Percentiles rank a stretch among this genome's conserved stretches.
These are phyloP conservation scores for Pichia sp. DNA, from an alignment of 1,139 yeast genomes.

Conservation along the genomic window DNA sequence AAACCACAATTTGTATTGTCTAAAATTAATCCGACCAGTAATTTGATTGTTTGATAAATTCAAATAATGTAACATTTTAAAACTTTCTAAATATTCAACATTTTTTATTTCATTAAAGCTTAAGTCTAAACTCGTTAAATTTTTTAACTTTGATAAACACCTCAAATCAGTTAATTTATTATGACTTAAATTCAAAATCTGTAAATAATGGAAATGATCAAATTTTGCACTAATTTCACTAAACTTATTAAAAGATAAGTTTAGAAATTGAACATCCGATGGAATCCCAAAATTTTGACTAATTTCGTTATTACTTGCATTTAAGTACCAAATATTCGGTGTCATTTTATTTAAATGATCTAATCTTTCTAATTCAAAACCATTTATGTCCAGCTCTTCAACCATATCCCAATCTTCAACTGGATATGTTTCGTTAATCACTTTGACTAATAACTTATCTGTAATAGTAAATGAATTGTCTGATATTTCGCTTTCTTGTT, in stretches of 20 bases:
- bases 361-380: constrained; percentile 33
- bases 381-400: constrained; percentile 34
- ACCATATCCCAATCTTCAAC: constrained; percentile 41
- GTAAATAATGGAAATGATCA: constrained; percentile 39
- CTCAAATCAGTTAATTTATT: constrained; percentile 37
- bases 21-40: constrained; percentile 36
- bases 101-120: constrained; percentile 36
- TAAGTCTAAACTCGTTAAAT: constrained; percentile 37
- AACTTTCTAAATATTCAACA: constrained; percentile 36
- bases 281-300: constrained; percentile 47
- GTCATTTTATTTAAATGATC: constrained; percentile 40
- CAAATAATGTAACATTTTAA: constrained; percentile 38
- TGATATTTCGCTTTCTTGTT: background rate
- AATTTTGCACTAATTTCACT: constrained; percentile 22
- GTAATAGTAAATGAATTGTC: constrained; percentile 40
- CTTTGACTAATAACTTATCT: constrained; percentile 39
- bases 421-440: constrained; percentile 42
- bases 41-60: constrained; percentile 41
- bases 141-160: constrained; percentile 36
- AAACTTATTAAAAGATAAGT: constrained; percentile 33
- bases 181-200: constrained; percentile 36
- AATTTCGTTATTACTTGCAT: constrained; percentile 40
- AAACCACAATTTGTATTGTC: constrained; percentile 32
- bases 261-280: constrained; percentile 32
- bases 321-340: constrained; percentile 37